Conservation (phyloP, 2,329 filamentous ascomycete genomes). For the Monosporascus sp. region DNA sequence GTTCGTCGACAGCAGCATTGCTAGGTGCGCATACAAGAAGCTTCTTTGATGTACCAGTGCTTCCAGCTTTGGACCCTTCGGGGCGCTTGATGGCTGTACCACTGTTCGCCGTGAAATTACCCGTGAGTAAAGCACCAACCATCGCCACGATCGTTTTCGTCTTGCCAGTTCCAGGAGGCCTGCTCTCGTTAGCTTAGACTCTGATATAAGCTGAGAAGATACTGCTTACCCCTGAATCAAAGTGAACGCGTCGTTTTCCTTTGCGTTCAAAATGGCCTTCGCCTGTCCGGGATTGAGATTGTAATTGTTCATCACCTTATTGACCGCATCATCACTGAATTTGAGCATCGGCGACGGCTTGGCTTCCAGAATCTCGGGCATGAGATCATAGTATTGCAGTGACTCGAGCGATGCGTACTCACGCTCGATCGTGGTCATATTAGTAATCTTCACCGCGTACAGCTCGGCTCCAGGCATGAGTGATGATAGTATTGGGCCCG, state of each 20-base stretch:
- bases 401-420: slow-evolving; percentile 91
- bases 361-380: slow-evolving; percentile 83
- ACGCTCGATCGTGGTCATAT: slow-evolving; percentile 89
- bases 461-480: slow-evolving; percentile 67
- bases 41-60: slow-evolving; percentile 60
- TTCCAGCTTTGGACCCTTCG: slow-evolving; percentile 24
- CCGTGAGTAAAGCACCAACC: slow-evolving; percentile 77
- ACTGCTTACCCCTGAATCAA: slow-evolving; percentile 74
- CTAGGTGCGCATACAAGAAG: slow-evolving; percentile 95
- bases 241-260: slow-evolving; percentile 95
- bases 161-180: slow-evolving; percentile 93
- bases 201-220: background rate
- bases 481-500: slow-evolving; percentile 53
- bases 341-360: slow-evolving; percentile 83
- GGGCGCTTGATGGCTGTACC: slow-evolving; percentile 41
- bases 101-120: slow-evolving; percentile 37
- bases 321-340: slow-evolving; percentile 69
- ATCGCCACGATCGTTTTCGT: slow-evolving; percentile 98
- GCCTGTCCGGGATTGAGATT: slow-evolving; percentile 84
- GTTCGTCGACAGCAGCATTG: slow-evolving; percentile 94
- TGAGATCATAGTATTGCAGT: slow-evolving; percentile 91
- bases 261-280: slow-evolving; percentile 82
- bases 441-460: slow-evolving; percentile 77
- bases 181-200: slow-evolving; percentile 31
- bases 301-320: slow-evolving; percentile 68